Evolutionary conservation across 202 grass and related monocot species (phyloP).

Genomic region (Carex arenaria): DNA sequence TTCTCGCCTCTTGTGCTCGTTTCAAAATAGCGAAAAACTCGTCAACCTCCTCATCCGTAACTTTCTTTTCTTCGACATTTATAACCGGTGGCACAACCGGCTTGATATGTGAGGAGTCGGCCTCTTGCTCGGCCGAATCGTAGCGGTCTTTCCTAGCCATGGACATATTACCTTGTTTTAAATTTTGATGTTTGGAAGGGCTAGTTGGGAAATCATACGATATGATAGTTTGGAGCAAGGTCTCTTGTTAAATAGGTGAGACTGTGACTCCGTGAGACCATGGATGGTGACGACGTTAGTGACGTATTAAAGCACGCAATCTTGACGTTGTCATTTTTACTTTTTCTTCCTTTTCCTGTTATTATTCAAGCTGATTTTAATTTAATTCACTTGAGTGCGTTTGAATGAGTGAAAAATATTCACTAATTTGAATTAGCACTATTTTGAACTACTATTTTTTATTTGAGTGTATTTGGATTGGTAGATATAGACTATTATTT

Average conservation of each 20-base stretch:
- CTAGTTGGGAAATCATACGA: neutral
- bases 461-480: too few relatives aligned
- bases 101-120: neutral
- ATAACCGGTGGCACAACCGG: neutral
- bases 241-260: neutral
- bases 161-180: neutral
- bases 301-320: neutral
- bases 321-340: neutral
- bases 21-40: constrained; percentile 15
- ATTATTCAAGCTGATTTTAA: too few relatives aligned
- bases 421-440: too few relatives aligned
- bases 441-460: too few relatives aligned
- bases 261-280: neutral
- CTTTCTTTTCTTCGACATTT: neutral
- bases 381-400: too few relatives aligned
- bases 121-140: constrained; percentile 8
- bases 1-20: neutral
- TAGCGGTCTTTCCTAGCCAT: neutral
- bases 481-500: too few relatives aligned
- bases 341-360: neutral
- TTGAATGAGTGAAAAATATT: too few relatives aligned
- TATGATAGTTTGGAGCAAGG: neutral
- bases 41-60: constrained; percentile 1
- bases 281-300: neutral
- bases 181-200: neutral